phyloP scores from a whole-genome alignment of 2,329 filamentous ascomycete genomes.

The Pseudogymnoascus sp. region DNA sequence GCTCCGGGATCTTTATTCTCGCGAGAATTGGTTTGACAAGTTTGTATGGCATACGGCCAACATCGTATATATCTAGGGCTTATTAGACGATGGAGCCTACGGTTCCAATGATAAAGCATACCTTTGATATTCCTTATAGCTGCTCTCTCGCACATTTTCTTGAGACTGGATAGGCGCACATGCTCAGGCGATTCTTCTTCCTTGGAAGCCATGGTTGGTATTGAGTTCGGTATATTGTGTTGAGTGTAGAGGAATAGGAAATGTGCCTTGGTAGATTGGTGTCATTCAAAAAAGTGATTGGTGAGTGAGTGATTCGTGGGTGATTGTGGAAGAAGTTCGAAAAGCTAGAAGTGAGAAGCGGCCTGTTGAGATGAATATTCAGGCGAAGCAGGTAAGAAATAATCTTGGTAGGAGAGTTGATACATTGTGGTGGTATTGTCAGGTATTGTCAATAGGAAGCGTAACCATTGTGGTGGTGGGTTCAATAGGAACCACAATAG shows the following conservation, averaged over 20 bases:
- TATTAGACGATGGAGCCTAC: not conserved
- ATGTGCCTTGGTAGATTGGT: not conserved
- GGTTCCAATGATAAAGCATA: not conserved
- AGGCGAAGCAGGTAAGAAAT: not conserved
- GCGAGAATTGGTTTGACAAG: slow-evolving; percentile 60
- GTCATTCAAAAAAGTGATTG: not conserved
- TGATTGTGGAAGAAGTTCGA: not conserved
- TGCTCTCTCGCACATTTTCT: not conserved
- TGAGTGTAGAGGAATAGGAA: not conserved
- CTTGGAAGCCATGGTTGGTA: not conserved
- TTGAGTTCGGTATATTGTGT: not conserved
- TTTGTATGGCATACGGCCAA: slow-evolving; percentile 64
- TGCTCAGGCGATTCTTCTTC: not conserved
- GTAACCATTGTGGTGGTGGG: not conserved
- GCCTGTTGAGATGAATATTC: not conserved
- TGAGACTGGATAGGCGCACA: not conserved
- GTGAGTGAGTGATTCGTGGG: not conserved
- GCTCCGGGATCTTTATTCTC: slow-evolving; percentile 63
- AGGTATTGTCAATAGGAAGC: not conserved
- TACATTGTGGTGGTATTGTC: not conserved
- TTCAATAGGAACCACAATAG: not conserved
- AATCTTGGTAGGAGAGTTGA: not conserved
- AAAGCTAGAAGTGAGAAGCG: not conserved
- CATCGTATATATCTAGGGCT: slow-evolving; percentile 49
- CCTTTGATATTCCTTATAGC: not conserved